phyloP scores from a whole-genome alignment of 306 rosid genomes.

The Clitoria ternatea region DNA sequence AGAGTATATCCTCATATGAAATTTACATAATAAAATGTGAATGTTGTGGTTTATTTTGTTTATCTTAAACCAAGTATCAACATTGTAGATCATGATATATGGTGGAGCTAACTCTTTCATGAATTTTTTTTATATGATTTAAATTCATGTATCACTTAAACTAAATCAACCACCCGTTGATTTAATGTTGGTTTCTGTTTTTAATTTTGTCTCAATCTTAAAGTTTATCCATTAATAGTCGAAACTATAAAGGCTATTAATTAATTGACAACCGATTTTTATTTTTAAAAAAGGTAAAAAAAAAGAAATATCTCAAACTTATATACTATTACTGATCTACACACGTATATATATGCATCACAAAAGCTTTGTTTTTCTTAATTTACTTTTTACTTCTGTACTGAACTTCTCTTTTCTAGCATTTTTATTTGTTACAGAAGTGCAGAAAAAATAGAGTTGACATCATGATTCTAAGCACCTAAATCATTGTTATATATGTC shows the following conservation, averaged over 20 bases:
- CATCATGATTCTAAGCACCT: constrained; percentile 21
- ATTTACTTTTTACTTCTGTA: background rate
- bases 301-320: background rate
- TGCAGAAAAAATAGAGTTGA: background rate
- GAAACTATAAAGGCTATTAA: background rate
- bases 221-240: background rate
- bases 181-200: too few species aligned
- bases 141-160: too few species aligned
- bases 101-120: too few species aligned
- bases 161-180: too few species aligned
- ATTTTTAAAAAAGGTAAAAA: background rate
- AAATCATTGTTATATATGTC: constrained; percentile 20
- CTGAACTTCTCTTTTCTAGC: background rate
- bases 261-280: background rate
- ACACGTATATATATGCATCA: background rate
- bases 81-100: too few species aligned
- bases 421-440: background rate
- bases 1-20: too few species aligned
- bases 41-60: too few species aligned
- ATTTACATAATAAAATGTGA: too few species aligned
- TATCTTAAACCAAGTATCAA: too few species aligned
- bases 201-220: too few species aligned
- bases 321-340: background rate
- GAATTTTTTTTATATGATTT: too few species aligned
- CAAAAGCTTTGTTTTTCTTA: background rate